A percentile compares a stretch with the other conserved stretches of the same genome.
Evolutionary conservation across 306 rosid species (phyloP).

Genomic region (Inga oerstediana): DNA sequence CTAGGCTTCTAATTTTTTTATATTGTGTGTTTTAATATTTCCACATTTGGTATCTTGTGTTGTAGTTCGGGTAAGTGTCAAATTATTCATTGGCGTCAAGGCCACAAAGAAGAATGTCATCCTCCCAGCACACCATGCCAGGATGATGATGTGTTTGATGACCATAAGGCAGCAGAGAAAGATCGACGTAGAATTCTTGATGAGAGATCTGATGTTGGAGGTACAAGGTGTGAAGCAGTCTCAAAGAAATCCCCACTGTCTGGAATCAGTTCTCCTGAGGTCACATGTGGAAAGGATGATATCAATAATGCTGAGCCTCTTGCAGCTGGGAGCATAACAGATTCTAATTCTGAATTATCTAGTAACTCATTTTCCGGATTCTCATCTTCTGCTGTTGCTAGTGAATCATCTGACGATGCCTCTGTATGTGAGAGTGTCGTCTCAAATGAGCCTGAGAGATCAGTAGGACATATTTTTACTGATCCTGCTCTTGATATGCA

Average conservation of each 20-base stretch:
- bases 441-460: constrained; percentile 61
- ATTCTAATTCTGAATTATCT: constrained; percentile 59
- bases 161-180: constrained; percentile 41
- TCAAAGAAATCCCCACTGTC: constrained; percentile 35
- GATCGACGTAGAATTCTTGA: constrained; percentile 37
- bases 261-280: constrained; percentile 36
- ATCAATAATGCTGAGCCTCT: constrained; percentile 49
- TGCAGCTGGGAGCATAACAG: constrained; percentile 42
- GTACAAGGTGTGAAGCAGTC: constrained; percentile 16
- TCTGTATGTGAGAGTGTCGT: constrained; percentile 69
- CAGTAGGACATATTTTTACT: constrained; percentile 53
- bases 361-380: constrained; percentile 81
- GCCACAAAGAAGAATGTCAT: constrained; percentile 83
- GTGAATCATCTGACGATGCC: constrained; percentile 75
- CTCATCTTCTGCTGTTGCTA: constrained; percentile 52
- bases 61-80: constrained; percentile 89
- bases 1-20: constrained; percentile 19
- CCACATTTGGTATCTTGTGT: constrained; percentile 32
- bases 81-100: constrained; percentile 92
- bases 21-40: not conserved
- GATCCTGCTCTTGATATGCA: constrained; percentile 48
- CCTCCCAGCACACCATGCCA: constrained; percentile 45
- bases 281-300: constrained; percentile 45
- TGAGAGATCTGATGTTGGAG: constrained; percentile 36
- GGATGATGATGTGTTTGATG: constrained; percentile 34